Base-by-base conservation (phyloP, 2,329 filamentous ascomycete species). In the Hypoxylon rubiginosum region DNA sequence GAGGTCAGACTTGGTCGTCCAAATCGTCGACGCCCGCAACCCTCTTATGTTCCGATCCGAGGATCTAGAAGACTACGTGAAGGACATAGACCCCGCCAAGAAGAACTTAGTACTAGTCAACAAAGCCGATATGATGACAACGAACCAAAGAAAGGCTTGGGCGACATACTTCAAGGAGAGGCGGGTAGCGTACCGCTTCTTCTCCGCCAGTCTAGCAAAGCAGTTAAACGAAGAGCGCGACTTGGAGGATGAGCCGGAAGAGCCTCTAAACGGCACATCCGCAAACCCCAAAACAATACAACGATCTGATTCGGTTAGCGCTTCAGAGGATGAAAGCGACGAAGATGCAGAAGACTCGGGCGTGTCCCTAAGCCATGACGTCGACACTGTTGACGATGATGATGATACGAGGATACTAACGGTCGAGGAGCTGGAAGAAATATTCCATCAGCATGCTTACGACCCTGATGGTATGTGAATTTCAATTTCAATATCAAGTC, bases 111-210 rank as follows among this genome's bases (percentile, higher is more conserved):
- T 99, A 60, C 84, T 99, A 59, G 95, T 99, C 76, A 99, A 99
- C 85, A 99, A 99, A 85, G 94, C 96, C 49, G 96, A 99, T 81
- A 97, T 99, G 96, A 94, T 99, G 92, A 97, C 94, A 1, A 79
- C 89, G 51, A 88, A 89, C 74, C 97, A 99, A 82, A 86, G 96
- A 70, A 86, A 86, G 70, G 84, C 86, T 0, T 99, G 96, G 96
- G 94, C 94, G 2, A 88, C 91, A 72, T 93, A 97, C 76, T 93
- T 99, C 72, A 90, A 90, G 72, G 84, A 89, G 72, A 88, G 91
- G 26, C 89, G 90, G 28, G 97, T 99, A 75, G 89, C 92, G 58
- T 99, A 96, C 84, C 92, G 91, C 74, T 99, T 98, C 83, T 99
- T 99, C 84, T 99, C 97, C 1, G 96, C 96, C 1, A 90, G 92